These are phyloP conservation scores for Neurospora pannonica DNA, from an alignment of 495 filamentous ascomycete species.

Conservation along the genomic window DNA sequence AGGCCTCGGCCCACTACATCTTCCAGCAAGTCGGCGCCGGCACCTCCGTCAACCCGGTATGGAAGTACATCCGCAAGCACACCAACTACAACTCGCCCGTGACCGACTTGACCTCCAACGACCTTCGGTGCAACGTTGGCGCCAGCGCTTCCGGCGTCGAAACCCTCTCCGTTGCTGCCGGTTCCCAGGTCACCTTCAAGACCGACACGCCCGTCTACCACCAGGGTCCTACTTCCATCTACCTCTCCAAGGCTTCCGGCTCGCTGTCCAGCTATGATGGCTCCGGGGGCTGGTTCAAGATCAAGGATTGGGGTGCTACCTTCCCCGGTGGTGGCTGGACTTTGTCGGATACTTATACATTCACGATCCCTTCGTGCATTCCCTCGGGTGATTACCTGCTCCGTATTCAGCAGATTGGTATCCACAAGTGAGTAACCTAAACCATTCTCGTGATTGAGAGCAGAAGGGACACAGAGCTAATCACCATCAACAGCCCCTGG, in stretches of 20 bases:
- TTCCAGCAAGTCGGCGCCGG: constrained; percentile 42
- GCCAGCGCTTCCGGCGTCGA: constrained; percentile 34
- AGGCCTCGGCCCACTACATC: constrained; percentile 39
- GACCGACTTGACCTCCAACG: constrained; percentile 41
- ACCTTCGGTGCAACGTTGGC: constrained; percentile 52
- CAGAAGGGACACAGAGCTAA: too few relatives aligned
- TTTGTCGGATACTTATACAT: constrained; percentile 33
- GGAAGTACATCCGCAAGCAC: constrained; percentile 46
- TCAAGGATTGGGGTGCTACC: constrained; percentile 38
- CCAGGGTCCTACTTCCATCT: constrained; percentile 42
- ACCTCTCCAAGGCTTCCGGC: constrained; percentile 45
- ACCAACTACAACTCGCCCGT: constrained; percentile 54
- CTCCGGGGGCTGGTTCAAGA: constrained; percentile 47
- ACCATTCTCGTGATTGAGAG: neutral
- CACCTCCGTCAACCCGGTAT: constrained; percentile 31
- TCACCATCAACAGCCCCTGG: constrained; percentile 9
- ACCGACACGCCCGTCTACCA: constrained; percentile 49
- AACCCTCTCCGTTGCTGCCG: constrained; percentile 39
- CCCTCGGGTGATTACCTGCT: constrained; percentile 53
- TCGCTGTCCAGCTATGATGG: constrained; percentile 37
- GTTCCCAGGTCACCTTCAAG: constrained; percentile 40
- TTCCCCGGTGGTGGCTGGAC: constrained; percentile 29
- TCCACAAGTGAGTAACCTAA: constrained; percentile 38
- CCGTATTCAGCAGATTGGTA: constrained; percentile 50
- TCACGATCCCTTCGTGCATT: constrained; percentile 45